Evolutionary conservation across 2,329 filamentous ascomycete species (phyloP), one percentile per base, ranked within the genome.

Genomic region (Huntiella omanensis): DNA sequence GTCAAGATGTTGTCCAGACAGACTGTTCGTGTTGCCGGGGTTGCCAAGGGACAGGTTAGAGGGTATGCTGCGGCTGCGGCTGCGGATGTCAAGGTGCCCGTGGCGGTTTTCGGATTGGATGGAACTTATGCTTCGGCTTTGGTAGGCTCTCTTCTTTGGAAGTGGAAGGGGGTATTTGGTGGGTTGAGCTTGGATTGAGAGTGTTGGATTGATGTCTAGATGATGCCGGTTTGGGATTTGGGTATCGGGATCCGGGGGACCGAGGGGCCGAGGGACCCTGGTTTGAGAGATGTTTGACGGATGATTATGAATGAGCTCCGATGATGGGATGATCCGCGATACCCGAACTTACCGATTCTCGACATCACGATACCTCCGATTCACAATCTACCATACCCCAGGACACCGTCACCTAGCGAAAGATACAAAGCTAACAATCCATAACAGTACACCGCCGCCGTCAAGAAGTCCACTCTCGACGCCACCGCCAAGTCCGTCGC

Each of bases 71-170:
- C 84, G 66, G 85, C 85, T 57, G 83, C 84, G 66, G 85, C 85
- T 57, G 80, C 81, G 54, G 69, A 74, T 59, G 63, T 75, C 56
- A 87, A 83, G 73, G 78, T 88, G 58, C 91, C 91, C 56, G 72
- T 95, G 62, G 75, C 87, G 58, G 76, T 98, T 60, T 98, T 85
- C 68, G 91, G 91, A 58, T 70, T 98, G 61, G 91, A 96, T 67
- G 91, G 91, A 66, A 96, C 88, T 63, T 98, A 98, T 70, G 91
- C 91, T 64, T 86, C 81, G 69, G 91, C 91, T 70, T 75, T 98
- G 79, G 91, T 98, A 88, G 64, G 84, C 55, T 17, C 17, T 17
- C 49, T 43, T 19, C 40, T 16, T 40, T 28, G 40, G 17, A 2
- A n/a, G 22, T 10, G 22, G 22, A 28, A 6, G 6, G 22, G 8